Evolutionary conservation across 768 basidiomycete genomes (phyloP).

Genomic region (Pleurotus djamor): DNA sequence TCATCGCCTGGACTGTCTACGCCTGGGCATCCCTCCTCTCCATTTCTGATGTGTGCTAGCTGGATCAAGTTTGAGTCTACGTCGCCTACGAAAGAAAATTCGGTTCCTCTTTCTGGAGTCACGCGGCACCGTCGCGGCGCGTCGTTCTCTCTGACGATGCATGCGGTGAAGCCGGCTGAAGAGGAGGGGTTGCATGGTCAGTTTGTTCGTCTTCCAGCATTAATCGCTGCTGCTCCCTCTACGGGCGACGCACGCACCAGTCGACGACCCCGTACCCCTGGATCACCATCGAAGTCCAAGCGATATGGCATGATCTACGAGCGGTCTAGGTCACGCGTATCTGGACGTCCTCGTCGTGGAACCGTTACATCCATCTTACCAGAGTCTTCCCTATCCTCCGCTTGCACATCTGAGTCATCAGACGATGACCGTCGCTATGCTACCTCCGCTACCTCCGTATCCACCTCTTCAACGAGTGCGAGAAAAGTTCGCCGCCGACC

Average conservation of each 20-base stretch:
- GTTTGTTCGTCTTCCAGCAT: neutral
- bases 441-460: neutral
- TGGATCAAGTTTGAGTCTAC: neutral
- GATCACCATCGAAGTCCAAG: neutral
- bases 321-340: neutral
- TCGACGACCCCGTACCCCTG: neutral
- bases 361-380: neutral
- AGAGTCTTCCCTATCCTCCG: no score
- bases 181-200: neutral
- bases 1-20: neutral
- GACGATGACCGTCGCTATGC: neutral
- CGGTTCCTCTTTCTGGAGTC: neutral
- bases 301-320: neutral
- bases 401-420: neutral
- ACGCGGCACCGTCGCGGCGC: neutral
- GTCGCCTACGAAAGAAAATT: neutral
- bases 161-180: neutral
- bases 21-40: neutral
- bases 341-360: neutral
- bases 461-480: neutral
- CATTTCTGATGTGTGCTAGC: neutral
- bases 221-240: no score
- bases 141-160: neutral
- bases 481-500: neutral
- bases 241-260: neutral